phyloP scores from a whole-genome alignment of 106 monocot genomes.

The Vanilla planifolia region DNA sequence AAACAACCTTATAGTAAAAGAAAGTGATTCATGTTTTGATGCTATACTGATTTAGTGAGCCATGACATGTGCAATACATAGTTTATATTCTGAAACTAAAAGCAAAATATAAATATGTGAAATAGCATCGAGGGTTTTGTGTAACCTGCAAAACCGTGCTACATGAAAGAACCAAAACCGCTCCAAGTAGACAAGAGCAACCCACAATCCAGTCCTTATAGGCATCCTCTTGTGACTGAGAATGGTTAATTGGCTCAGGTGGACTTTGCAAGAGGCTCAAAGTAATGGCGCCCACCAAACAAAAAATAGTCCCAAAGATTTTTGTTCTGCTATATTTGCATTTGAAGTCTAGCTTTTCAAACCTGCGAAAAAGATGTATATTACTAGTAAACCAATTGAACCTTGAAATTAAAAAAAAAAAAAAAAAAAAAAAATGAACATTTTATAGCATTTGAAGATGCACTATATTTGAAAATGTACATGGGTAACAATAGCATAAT shows the following conservation, averaged over 20 bases:
- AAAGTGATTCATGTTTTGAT: too few relatives aligned
- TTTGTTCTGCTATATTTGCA: conserved; percentile 46
- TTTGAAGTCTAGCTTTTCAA: conserved; percentile 58
- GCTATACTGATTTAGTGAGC: too few relatives aligned
- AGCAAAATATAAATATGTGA: neutral
- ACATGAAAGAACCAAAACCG: conserved; percentile 45
- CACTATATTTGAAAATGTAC: too few relatives aligned
- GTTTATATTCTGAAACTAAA: neutral
- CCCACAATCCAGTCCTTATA: conserved; percentile 47
- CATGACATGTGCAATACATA: too few relatives aligned
- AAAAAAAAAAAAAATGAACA: too few relatives aligned
- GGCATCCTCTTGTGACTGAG: neutral
- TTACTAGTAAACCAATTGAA: neutral
- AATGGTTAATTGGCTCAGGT: neutral
- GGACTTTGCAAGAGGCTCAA: conserved; percentile 59
- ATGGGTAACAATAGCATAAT: too few relatives aligned
- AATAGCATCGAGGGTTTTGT: neutral
- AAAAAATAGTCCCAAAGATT: conserved; percentile 50
- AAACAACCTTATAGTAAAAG: too few relatives aligned
- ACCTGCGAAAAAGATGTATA: conserved; percentile 17
- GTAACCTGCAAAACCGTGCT: conserved; percentile 59
- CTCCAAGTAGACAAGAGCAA: conserved; percentile 37
- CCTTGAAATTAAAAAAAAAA: too few relatives aligned
- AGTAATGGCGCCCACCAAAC: conserved; percentile 45
- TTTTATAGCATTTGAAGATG: too few relatives aligned